These are phyloP conservation scores for Alternaria postmessia DNA, from an alignment of 2,329 filamentous ascomycete genomes.

Conservation along the genomic window DNA sequence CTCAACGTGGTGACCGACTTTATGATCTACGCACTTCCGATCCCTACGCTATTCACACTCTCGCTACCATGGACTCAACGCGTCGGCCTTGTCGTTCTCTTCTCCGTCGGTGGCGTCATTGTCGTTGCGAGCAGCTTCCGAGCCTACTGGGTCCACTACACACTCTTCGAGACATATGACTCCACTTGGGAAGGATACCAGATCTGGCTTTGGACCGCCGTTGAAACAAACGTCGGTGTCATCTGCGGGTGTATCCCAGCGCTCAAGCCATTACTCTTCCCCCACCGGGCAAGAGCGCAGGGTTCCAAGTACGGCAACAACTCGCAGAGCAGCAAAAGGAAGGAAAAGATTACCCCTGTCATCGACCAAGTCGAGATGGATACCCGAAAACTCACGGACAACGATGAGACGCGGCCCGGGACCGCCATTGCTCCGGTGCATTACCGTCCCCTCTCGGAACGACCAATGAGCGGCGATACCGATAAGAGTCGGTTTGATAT, in stretches of 20 bases:
- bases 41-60: conserved; percentile 57
- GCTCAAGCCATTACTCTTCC: conserved; percentile 53
- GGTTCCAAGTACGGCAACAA: conserved; percentile 43
- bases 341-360: conserved; percentile 43
- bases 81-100: conserved; percentile 54
- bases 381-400: conserved; percentile 39
- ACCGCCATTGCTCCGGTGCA: conserved; percentile 30
- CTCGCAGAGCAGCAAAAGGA: conserved; percentile 40
- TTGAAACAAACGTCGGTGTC: conserved; percentile 55
- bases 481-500: conserved; percentile 46
- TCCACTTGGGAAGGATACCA: conserved; percentile 57
- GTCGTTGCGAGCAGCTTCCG: conserved; percentile 57
- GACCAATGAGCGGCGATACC: conserved; percentile 46
- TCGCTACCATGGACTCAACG: conserved; percentile 55
- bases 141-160: conserved; percentile 58
- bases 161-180: conserved; percentile 55
- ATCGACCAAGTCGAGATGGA: conserved; percentile 48
- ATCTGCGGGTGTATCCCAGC: conserved; percentile 57
- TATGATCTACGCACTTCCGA: conserved; percentile 56
- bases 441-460: conserved; percentile 28
- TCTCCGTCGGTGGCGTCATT: conserved; percentile 56
- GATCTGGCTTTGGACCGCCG: conserved; percentile 54
- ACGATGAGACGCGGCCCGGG: conserved; percentile 33
- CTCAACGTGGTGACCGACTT: conserved; percentile 58
- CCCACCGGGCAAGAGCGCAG: conserved; percentile 40